Evolutionary conservation across 192 early-diverging fungal species (phyloP), one percentile per base, ranked within the genome.

Genomic region (Jimgerdemannia flammicorona): DNA sequence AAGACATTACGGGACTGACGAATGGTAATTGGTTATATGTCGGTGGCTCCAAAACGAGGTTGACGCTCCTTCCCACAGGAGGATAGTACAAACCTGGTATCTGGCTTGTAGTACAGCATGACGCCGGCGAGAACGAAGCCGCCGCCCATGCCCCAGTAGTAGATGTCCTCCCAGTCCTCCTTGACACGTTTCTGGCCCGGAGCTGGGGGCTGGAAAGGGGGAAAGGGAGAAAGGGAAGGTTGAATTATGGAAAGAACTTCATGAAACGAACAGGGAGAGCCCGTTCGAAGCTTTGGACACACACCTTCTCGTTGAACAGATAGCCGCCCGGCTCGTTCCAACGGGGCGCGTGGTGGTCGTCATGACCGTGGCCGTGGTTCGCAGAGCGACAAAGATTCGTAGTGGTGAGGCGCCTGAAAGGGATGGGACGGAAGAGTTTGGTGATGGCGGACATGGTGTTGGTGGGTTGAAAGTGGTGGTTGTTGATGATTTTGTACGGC

Each of bases 301-400:
- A 41, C 40, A 92, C 91, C 91, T 92, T 94, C 83, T 91, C 91
- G 66, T 81, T 87, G 76, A 94, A 93, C 59, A 94, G 84, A 76
- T 92, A 90, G 74, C 92, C 92, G 69, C 87, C 86, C 6, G 92
- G 92, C 81, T 90, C 89, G 80, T 93, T 92, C 78, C 84, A 92
- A 29, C 87, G 78, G 54, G 87, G 88, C 8, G 49, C 49, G 49
- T 59, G 49, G 49, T 59, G 29, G 43, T 81, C 75, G 39, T 80
- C 85, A 64, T 86, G 85, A 42, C 90, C 90, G 43, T 88, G 89
- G 70, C 90, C 88, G 49, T 59, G 49, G 49, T 59, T 14, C 6
- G 49, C 14, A 14, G 49, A 59, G 14, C 49, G 49, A 14, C 49
- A 14, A 59, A 86, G 77, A 73, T 87, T 85, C 44, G 84, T 77